Evolutionary conservation across 805 yeast genomes (phyloP), one percentile per base, ranked within the genome.

Genomic region (Candida incommunis): DNA sequence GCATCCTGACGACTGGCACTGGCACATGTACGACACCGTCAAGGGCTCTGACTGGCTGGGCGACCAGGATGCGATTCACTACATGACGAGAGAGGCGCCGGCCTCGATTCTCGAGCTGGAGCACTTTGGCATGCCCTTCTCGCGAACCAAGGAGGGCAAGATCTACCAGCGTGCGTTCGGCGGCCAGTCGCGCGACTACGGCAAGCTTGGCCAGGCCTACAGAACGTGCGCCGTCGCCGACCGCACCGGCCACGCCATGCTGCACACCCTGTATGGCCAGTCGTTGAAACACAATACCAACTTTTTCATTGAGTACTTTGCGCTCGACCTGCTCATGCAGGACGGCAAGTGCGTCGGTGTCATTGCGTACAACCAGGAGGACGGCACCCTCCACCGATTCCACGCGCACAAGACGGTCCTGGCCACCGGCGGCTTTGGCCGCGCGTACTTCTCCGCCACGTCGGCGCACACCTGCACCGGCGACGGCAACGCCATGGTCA

Each of bases 401-500:
- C 82, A 92, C 67, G 88, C 97, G 48, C 96, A 90, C 70, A 84
- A 82, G 69, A 90, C 98, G 46, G 82, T 90, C 51, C 78, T 90
- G 54, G 98, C 98, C 58, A 92, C 98, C 47, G 98, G 98, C 72
- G 98, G 98, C 47, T 90, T 83, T 67, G 98, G 98, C 50, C 82
- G 98, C 70, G 87, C 96, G 52, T 90, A 90, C 75, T 92, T 92
- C 78, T 84, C 95, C 13, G 90, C 97, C 75, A 90, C 98, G 51
- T 88, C 97, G 48, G 97, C 97, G 44, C 98, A 90, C 74, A 92
- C 98, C 49, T 90, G 98, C 78, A 90, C 98, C 46, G 98, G 98
- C 74, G 98, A 90, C 67, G 98, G 98, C 65, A 79, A 73, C 61
- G 98, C 96, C 54, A 90, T 90, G 98, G 97, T 87, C 50, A 70